Percentiles rank a stretch among this genome's conserved stretches.
Conservation (phyloP, 345 rosid genomes). For the Hirschfeldia incana region DNA sequence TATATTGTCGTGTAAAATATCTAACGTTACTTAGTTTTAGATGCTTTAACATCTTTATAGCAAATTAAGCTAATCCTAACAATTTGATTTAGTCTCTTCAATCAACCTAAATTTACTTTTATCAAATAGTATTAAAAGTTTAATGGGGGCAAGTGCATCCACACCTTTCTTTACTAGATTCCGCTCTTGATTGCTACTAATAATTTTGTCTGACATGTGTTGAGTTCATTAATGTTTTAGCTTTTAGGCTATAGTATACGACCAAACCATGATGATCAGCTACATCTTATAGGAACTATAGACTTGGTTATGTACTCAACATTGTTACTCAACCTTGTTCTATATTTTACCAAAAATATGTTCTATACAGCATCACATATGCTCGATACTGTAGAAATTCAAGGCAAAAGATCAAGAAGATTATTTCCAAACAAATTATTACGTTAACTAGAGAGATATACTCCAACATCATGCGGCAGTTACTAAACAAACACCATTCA, state of each 20-base stretch:
- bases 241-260: not conserved
- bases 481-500: too few relatives aligned
- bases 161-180: not conserved
- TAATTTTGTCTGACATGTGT: constrained; percentile 25
- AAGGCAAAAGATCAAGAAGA: too few relatives aligned
- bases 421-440: too few relatives aligned
- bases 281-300: not conserved
- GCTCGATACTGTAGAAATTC: too few relatives aligned
- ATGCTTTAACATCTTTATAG: not conserved
- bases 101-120: not conserved
- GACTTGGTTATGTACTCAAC: not conserved
- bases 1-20: not conserved
- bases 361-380: too few relatives aligned
- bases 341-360: too few relatives aligned
- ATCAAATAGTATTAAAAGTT: not conserved
- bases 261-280: not conserved
- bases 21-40: not conserved
- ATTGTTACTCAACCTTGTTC: too few relatives aligned
- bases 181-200: constrained; percentile 2
- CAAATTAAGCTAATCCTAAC: not conserved
- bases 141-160: not conserved
- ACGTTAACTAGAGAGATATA: too few relatives aligned
- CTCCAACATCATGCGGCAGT: too few relatives aligned
- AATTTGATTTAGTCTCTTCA: not conserved
- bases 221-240: constrained; percentile 8